Conservation (phyloP, 169 alveolate species). For the Cyclospora cayetanensis region DNA sequence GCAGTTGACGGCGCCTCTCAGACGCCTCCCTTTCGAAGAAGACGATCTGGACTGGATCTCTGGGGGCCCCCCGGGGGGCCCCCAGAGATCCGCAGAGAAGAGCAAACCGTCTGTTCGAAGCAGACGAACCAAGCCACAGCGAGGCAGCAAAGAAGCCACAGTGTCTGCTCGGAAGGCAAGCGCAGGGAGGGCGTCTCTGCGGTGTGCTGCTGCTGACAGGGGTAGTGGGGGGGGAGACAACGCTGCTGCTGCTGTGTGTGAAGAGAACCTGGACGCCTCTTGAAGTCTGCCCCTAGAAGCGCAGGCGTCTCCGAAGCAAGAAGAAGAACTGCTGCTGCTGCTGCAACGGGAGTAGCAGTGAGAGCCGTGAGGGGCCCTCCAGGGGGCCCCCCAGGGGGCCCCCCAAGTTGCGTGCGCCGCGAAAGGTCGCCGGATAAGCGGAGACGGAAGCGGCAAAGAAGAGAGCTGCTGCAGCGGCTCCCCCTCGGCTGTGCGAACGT, state of each 20-base stretch:
- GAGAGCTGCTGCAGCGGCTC: constrained; percentile 60
- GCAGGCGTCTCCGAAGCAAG: too few species aligned
- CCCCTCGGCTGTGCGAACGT: not conserved
- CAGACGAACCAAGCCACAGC: not conserved
- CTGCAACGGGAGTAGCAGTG: not conserved
- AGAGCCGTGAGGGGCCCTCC: not conserved
- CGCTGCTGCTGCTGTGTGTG: constrained; percentile 57
- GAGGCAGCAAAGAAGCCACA: constrained; percentile 32
- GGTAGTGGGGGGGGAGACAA: too few species aligned
- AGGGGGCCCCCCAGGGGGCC: constrained; percentile 20
- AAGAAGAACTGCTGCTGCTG: constrained; percentile 32
- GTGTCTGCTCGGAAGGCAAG: constrained; percentile 45
- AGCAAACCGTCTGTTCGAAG: not conserved
- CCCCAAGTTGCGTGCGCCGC: not conserved
- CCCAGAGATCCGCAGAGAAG: constrained; percentile 1
- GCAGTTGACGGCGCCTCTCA: constrained; percentile 13
- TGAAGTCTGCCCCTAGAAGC: too few species aligned
- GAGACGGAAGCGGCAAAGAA: constrained; percentile 14
- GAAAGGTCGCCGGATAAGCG: constrained; percentile 1
- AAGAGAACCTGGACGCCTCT: too few species aligned
- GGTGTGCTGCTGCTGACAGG: constrained; percentile 32
- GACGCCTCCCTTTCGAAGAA: too few species aligned
- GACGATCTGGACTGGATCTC: too few species aligned
- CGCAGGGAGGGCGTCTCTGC: constrained; percentile 29
- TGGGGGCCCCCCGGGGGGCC: not conserved